Percentiles rank a stretch among this genome's conserved stretches.
Evolutionary conservation across 202 grass and related monocot genomes (phyloP).

Genomic region (Setaria italica): DNA sequence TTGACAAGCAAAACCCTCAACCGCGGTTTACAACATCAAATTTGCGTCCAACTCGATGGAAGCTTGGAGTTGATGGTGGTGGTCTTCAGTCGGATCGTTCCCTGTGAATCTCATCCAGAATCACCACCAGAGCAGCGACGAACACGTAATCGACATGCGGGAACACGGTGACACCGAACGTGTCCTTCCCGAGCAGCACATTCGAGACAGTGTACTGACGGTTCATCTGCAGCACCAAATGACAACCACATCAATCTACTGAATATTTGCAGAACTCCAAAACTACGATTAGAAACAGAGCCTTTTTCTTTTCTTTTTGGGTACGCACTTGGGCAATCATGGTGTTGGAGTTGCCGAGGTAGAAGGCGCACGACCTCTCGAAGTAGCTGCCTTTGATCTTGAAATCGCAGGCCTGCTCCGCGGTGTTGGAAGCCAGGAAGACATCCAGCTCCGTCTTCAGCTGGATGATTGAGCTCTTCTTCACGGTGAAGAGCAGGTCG

Average conservation of each 20-base stretch:
- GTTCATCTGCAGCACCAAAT: slow-evolving; percentile 51
- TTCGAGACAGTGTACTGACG: slow-evolving; percentile 31
- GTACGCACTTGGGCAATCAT: slow-evolving; percentile 53
- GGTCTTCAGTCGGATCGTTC: neutral
- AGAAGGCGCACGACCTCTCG: slow-evolving; percentile 40
- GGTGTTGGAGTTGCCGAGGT: slow-evolving; percentile 45
- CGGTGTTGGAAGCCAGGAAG: slow-evolving; percentile 49
- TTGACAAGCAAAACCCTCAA: neutral
- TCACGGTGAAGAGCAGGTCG: slow-evolving; percentile 49
- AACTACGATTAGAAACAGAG: too few species aligned
- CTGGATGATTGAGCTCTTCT: slow-evolving; percentile 37
- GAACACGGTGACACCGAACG: slow-evolving; percentile 51
- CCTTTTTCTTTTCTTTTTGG: too few species aligned
- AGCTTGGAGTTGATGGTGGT: neutral
- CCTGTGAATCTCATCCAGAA: slow-evolving; percentile 56
- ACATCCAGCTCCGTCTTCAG: slow-evolving; percentile 46
- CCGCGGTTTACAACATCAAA: neutral
- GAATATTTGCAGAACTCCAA: neutral
- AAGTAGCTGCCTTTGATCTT: slow-evolving; percentile 60
- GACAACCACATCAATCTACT: neutral
- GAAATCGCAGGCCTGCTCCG: slow-evolving; percentile 51
- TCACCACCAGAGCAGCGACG: slow-evolving; percentile 54
- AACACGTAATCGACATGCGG: slow-evolving; percentile 58
- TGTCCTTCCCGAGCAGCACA: slow-evolving; percentile 46
- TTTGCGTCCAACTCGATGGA: neutral